These are phyloP conservation scores for Alternaria viburni DNA, from an alignment of 2,329 filamentous ascomycete genomes.

Conservation along the genomic window DNA sequence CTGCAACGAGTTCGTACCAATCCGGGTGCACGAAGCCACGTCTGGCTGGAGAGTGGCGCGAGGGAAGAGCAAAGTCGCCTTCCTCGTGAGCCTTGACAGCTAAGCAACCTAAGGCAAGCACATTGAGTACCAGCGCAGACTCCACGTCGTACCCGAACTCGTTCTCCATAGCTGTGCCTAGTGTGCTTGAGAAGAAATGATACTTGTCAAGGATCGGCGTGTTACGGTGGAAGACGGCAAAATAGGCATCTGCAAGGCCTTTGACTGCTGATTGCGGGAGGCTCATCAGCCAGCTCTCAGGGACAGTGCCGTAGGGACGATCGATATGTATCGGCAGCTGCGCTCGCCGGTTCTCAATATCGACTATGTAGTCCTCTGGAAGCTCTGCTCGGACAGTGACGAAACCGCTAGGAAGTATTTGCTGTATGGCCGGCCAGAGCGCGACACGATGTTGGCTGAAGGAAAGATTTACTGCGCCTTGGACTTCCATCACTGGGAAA, in stretches of 20 bases:
- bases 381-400: conserved; percentile 47
- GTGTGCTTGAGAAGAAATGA: conserved; percentile 59
- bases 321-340: conserved; percentile 51
- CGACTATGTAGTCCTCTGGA: conserved; percentile 58
- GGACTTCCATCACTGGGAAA: conserved; percentile 23
- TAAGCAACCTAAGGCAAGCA: conserved; percentile 60
- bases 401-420: conserved; percentile 52
- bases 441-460: conserved; percentile 61
- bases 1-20: conserved; percentile 45
- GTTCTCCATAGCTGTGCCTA: conserved; percentile 57
- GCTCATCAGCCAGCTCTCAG: conserved; percentile 53
- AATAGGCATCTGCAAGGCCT: conserved; percentile 61
- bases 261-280: conserved; percentile 58
- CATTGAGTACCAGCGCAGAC: conserved; percentile 58
- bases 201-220: conserved; percentile 61
- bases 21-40: conserved; percentile 38
- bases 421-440: conserved; percentile 56
- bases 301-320: conserved; percentile 43
- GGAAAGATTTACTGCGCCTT: conserved; percentile 48
- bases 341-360: conserved; percentile 56
- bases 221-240: conserved; percentile 61
- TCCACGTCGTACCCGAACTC: conserved; percentile 61
- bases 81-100: conserved; percentile 58
- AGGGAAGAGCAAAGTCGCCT: conserved; percentile 55
- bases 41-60: conserved; percentile 21